Evolutionary conservation across 73 alveolate genomes (phyloP).

Genomic region (Diophrys sp.): DNA sequence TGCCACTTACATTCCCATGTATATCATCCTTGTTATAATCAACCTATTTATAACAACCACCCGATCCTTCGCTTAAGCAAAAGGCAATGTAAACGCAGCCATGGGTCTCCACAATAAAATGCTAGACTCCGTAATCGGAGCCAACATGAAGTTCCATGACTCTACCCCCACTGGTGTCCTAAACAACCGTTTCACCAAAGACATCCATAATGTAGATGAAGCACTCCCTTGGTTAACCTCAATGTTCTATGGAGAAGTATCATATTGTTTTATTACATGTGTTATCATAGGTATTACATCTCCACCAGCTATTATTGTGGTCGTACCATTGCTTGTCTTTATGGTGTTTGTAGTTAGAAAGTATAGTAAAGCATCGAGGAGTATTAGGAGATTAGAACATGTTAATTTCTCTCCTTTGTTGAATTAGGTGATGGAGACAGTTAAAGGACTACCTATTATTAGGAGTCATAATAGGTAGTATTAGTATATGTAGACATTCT

Average conservation of each 20-base stretch:
- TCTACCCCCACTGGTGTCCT: conserved; percentile 92
- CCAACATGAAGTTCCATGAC: conserved; percentile 42
- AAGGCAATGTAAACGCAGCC: not conserved
- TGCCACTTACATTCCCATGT: not conserved
- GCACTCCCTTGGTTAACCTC: not conserved
- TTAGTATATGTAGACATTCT: not conserved
- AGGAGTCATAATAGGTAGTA: not conserved
- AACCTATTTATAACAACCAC: not conserved
- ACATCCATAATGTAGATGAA: conserved; percentile 62
- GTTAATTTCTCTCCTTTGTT: conserved; percentile 4
- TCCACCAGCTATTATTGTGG: not conserved
- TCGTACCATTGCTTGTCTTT: not conserved
- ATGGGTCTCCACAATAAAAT: not conserved
- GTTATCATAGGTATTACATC: not conserved
- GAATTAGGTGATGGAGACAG: not conserved
- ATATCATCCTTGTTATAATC: not conserved
- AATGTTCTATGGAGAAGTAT: not conserved
- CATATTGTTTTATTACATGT: too few relatives aligned
- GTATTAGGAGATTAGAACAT: conserved; percentile 10
- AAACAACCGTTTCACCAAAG: conserved; percentile 84
- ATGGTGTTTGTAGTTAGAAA: not conserved
- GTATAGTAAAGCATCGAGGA: not conserved
- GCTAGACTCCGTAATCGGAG: not conserved
- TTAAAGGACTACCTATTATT: not conserved
- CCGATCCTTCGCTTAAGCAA: not conserved